Percentiles rank a stretch among this genome's conserved stretches.
These are phyloP conservation scores for Claviceps fusiformis DNA, from an alignment of 2,329 filamentous ascomycete genomes.

Conservation along the genomic window DNA sequence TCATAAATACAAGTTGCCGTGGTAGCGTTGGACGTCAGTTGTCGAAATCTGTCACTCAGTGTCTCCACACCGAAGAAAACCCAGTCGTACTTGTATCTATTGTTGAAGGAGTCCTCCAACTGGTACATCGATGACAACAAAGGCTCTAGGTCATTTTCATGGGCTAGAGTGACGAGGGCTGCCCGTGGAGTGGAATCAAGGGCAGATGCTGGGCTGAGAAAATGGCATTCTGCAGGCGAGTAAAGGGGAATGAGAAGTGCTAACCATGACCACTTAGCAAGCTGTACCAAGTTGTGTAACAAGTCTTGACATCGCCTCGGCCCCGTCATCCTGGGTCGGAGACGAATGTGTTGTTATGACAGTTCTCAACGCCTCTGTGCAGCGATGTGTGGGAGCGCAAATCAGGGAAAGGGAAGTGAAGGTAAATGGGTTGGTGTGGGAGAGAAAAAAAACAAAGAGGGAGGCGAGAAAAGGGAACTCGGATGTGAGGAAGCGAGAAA, in stretches of 20 bases:
- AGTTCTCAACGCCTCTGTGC: not conserved
- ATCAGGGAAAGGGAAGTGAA: not conserved
- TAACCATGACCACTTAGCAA: conserved; percentile 5
- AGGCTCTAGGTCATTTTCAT: conserved; percentile 18
- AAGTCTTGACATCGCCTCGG: not conserved
- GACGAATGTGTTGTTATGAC: conserved; percentile 4
- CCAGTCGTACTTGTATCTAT: conserved; percentile 75
- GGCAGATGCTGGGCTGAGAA: conserved; percentile 5
- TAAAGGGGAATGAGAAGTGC: conserved; percentile 1
- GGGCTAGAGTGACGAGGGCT: conserved; percentile 18
- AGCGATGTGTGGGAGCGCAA: not conserved
- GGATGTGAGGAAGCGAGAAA: not conserved
- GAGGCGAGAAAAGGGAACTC: not conserved
- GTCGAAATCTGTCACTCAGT: conserved; percentile 67
- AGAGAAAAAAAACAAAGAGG: not conserved
- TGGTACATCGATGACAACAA: conserved; percentile 40
- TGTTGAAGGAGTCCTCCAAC: conserved; percentile 48
- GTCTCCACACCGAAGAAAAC: conserved; percentile 75
- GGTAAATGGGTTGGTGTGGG: not conserved
- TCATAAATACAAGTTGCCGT: conserved; percentile 61
- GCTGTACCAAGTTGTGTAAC: conserved; percentile 1
- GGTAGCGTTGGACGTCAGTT: conserved; percentile 51
- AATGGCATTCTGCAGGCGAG: conserved; percentile 8
- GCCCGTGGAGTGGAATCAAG: conserved; percentile 16
- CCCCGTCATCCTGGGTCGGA: conserved; percentile 5